These are phyloP conservation scores for Cladosporium phlei DNA, from an alignment of 2,329 filamentous ascomycete species.

Conservation along the genomic window DNA sequence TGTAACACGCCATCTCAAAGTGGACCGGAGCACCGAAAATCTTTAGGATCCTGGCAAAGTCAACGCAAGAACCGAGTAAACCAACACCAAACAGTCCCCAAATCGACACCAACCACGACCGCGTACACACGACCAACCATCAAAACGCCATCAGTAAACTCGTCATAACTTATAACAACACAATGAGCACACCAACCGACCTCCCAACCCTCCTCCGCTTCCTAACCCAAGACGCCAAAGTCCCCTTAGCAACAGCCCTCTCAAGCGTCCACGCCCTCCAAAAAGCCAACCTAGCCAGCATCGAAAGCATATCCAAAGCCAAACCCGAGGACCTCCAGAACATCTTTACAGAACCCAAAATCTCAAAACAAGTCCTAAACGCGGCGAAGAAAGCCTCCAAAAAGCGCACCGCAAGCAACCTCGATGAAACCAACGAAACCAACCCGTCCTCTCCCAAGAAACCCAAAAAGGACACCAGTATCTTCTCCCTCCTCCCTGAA, in stretches of 20 bases:
- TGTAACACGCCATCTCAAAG: too few species aligned
- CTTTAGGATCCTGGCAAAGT: too few species aligned
- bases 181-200: conserved; percentile 19
- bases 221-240: conserved; percentile 53
- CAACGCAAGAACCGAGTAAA: too few species aligned
- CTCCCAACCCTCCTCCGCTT: conserved; percentile 49
- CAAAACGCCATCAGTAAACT: too few species aligned
- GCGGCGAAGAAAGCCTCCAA: conserved; percentile 54
- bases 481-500: conserved; percentile 27
- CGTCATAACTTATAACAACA: too few species aligned
- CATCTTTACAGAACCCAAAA: conserved; percentile 49
- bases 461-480: conserved; percentile 29
- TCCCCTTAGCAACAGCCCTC: conserved; percentile 53
- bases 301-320: conserved; percentile 47
- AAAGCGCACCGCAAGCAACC: conserved; percentile 47
- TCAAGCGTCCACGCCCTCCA: conserved; percentile 52
- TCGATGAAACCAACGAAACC: too few species aligned
- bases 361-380: conserved; percentile 53
- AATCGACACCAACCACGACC: neutral
- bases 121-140: too few species aligned
- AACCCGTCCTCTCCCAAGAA: conserved; percentile 31
- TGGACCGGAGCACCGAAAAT: too few species aligned
- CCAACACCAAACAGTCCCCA: neutral
- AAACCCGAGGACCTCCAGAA: conserved; percentile 40
- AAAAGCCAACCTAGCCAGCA: conserved; percentile 41